Conservation (phyloP, 169 alveolate genomes). For the Eimeria sp. region DNA sequence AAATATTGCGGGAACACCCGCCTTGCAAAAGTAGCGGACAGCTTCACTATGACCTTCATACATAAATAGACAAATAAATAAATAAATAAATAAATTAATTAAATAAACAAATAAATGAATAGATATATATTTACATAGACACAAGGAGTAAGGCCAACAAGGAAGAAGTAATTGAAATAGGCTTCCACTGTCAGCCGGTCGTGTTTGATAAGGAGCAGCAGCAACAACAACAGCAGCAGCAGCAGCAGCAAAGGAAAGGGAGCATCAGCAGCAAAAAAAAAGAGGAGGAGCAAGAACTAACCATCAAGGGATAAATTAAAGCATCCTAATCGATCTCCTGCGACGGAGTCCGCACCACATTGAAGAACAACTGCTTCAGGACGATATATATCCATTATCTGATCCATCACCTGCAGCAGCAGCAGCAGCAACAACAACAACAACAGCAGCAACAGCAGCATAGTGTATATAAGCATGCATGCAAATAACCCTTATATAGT, state of each 20-base stretch:
- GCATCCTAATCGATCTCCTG: conserved; percentile 99
- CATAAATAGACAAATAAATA: neutral
- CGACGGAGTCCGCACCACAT: conserved; percentile 99
- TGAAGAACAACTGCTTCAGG: conserved; percentile 99
- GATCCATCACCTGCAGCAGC: conserved; percentile 91
- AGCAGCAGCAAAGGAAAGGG: conserved; percentile 1
- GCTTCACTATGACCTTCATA: conserved; percentile 98
- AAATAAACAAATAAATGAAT: too few relatives aligned
- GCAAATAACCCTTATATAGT: too few relatives aligned
- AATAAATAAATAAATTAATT: too few relatives aligned
- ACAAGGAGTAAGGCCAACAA: too few relatives aligned
- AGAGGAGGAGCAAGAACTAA: conserved; percentile 1
- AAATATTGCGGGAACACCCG: conserved; percentile 94
- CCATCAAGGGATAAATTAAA: conserved; percentile 98
- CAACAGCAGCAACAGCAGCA: conserved; percentile 16
- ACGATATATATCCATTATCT: conserved; percentile 96
- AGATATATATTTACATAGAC: too few relatives aligned
- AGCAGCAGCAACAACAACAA: neutral
- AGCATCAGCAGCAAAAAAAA: neutral
- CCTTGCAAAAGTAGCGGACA: conserved; percentile 94
- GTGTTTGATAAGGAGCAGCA: neutral
- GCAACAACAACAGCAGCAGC: conserved; percentile 1
- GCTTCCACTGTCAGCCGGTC: neutral
- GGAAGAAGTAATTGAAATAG: neutral
- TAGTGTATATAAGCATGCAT: neutral